These are phyloP conservation scores for Ormosia emarginata DNA, from an alignment of 306 rosid genomes.

Conservation along the genomic window DNA sequence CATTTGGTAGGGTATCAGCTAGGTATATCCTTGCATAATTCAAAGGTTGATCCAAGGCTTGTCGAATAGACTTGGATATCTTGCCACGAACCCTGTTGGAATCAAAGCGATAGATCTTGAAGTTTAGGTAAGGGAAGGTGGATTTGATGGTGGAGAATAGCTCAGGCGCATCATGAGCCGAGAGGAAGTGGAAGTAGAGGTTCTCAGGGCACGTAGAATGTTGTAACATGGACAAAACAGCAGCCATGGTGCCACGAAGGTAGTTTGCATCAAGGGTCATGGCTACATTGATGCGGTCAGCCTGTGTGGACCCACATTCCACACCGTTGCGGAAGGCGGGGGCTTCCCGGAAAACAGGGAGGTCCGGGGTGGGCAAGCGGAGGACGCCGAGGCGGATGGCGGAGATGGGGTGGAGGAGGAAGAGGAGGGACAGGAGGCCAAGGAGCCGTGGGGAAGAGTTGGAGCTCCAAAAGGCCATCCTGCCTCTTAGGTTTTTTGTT, in stretches of 20 bases:
- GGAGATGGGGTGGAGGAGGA: background rate
- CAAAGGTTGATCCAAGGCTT: conserved; percentile 43
- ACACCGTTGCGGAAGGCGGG: conserved; percentile 32
- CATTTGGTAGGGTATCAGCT: conserved; percentile 28
- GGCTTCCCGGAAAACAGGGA: conserved; percentile 36
- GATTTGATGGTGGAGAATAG: conserved; percentile 24
- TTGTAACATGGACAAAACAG: conserved; percentile 33
- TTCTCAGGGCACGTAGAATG: conserved; percentile 46
- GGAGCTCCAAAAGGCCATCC: conserved; percentile 27
- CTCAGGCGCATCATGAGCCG: background rate
- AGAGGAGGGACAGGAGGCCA: conserved; percentile 39
- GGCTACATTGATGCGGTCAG: conserved; percentile 25
- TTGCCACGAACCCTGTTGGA: conserved; percentile 18
- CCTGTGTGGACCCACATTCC: background rate
- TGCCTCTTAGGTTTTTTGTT: background rate
- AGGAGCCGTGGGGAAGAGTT: conserved; percentile 5
- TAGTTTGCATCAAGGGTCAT: conserved; percentile 52
- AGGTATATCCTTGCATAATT: conserved; percentile 44
- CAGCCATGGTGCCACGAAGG: conserved; percentile 47
- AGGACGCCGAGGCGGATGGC: conserved; percentile 24
- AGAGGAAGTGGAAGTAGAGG: conserved; percentile 35
- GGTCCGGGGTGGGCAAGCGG: background rate
- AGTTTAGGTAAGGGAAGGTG: conserved; percentile 41
- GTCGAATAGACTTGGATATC: conserved; percentile 45
- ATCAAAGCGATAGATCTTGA: conserved; percentile 33